Percentiles rank a stretch among this genome's conserved stretches.
Evolutionary conservation across 495 filamentous ascomycete species (phyloP).

Genomic region (Friedmanniomyces simplex): DNA sequence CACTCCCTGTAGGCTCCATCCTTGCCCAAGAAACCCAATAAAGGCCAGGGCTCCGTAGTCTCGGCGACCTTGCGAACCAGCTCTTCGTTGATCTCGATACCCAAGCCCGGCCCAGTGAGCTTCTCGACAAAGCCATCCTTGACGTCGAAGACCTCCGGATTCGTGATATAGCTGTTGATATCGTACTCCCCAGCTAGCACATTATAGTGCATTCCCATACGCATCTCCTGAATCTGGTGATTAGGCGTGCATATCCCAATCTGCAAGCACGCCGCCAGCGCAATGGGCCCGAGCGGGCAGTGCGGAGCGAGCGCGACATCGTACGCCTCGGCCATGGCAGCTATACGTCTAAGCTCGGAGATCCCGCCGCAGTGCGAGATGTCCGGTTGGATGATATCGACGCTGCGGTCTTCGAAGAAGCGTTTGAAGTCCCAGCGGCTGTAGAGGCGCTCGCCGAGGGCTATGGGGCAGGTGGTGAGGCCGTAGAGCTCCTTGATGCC

Average conservation of each 20-base stretch:
- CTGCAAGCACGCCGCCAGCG: conserved; percentile 63
- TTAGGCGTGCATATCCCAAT: conserved; percentile 54
- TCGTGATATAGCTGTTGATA: conserved; percentile 55
- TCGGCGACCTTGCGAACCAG: conserved; percentile 45
- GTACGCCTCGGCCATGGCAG: conserved; percentile 65
- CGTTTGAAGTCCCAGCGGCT: conserved; percentile 66
- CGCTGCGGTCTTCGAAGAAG: conserved; percentile 47
- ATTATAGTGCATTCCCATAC: conserved; percentile 71
- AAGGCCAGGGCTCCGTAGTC: conserved; percentile 44
- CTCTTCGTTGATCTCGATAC: conserved; percentile 67
- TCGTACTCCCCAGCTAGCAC: conserved; percentile 47
- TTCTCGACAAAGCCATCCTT: conserved; percentile 57
- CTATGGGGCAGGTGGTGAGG: conserved; percentile 56
- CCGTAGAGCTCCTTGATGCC: conserved; percentile 56
- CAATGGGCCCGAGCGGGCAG: conserved; percentile 67
- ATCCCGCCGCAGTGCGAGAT: conserved; percentile 68
- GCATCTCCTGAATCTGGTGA: conserved; percentile 76
- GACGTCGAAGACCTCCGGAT: conserved; percentile 53
- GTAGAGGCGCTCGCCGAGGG: conserved; percentile 66
- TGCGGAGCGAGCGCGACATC: conserved; percentile 70
- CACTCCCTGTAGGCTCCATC: conserved; percentile 65
- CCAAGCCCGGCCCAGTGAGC: conserved; percentile 53
- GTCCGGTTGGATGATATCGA: conserved; percentile 71
- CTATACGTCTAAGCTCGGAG: conserved; percentile 60
- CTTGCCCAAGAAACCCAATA: conserved; percentile 57